Base-by-base conservation (phyloP, 2,329 filamentous ascomycete genomes). In the Alternaria longipes region DNA sequence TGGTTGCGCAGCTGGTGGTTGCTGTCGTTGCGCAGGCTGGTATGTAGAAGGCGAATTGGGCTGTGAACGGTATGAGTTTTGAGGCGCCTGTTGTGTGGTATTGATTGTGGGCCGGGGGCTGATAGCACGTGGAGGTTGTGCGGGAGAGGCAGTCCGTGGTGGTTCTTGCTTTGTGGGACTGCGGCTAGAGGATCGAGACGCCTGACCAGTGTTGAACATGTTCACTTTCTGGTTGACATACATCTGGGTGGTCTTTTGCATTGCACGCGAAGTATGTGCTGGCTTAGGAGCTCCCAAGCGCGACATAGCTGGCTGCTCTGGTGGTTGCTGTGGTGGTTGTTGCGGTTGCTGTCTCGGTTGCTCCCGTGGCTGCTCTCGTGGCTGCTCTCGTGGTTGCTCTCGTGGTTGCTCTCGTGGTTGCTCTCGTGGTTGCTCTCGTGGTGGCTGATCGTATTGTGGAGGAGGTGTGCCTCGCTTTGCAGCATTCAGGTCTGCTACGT, bases 161-260 rank as follows among this genome's bases (percentile, higher is more conserved):
- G 78, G 70, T 26, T 85, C 83, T 57, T 78, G 74, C 30, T 71
- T 72, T 65, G 46, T 75, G 52, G 71, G 86, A 63, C 81, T 86
- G 58, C 90, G 83, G 5, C 87, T 89, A 12, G 83, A 81, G 3
- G 89, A 85, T 12, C 88, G 85, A 24, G 89, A 84, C 40, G 61
- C 61, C 80, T 82, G 57, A 75, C 67, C 64, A 4, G 71, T 70
- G 54, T 81, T 82, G 78, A 96, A 95, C 82, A 97, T 90, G 72
- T 86, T 93, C 44, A 92, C 87, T 3, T 92, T 92, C 78, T 97
- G 91, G 46, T 89, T 88, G 22, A 91, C 88, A 73, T 94, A 97
- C 78, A 93, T 93, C 71, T 96, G 91, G 0, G 93, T 95, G 4
- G 94, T 92, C 78, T 97, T 92, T 74, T 97, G 92, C 96, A 99